These are phyloP conservation scores for Teratosphaeria epicoccoides DNA, from an alignment of 2,329 filamentous ascomycete genomes.

Conservation along the genomic window DNA sequence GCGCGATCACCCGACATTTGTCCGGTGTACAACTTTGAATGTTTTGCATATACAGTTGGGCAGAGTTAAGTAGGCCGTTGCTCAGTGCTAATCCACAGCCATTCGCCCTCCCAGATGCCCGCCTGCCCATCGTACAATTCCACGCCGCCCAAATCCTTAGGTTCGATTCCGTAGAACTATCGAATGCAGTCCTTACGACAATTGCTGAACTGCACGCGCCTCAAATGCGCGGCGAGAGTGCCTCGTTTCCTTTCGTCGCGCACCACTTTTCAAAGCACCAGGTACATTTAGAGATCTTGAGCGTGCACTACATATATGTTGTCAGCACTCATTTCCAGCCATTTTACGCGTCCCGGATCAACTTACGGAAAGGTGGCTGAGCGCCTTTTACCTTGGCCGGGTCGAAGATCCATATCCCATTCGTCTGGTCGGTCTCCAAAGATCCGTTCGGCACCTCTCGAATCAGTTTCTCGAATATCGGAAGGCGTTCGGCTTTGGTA, in stretches of 20 bases:
- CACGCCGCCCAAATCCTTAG: neutral
- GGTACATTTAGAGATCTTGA: neutral
- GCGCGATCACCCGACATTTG: neutral
- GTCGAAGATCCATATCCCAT: constrained; percentile 61
- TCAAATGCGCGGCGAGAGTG: neutral
- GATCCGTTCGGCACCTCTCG: constrained; percentile 31
- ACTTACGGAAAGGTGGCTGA: constrained; percentile 19
- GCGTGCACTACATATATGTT: neutral
- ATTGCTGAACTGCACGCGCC: neutral
- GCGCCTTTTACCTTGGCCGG: constrained; percentile 36
- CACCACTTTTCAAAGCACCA: no score
- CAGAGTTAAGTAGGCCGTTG: neutral
- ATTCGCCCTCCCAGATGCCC: neutral
- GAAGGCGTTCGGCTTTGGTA: constrained; percentile 32
- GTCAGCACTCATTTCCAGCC: constrained; percentile 12
- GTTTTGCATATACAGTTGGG: neutral
- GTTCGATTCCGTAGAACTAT: neutral
- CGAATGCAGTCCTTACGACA: neutral
- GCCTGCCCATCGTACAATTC: neutral
- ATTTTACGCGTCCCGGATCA: constrained; percentile 18
- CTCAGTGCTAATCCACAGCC: neutral
- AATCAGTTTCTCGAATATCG: constrained; percentile 39
- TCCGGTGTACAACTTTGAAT: neutral
- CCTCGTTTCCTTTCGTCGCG: neutral
- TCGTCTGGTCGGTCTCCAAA: constrained; percentile 54